Evolutionary conservation across 768 basidiomycete species (phyloP).

Genomic region (Calocybe indica): DNA sequence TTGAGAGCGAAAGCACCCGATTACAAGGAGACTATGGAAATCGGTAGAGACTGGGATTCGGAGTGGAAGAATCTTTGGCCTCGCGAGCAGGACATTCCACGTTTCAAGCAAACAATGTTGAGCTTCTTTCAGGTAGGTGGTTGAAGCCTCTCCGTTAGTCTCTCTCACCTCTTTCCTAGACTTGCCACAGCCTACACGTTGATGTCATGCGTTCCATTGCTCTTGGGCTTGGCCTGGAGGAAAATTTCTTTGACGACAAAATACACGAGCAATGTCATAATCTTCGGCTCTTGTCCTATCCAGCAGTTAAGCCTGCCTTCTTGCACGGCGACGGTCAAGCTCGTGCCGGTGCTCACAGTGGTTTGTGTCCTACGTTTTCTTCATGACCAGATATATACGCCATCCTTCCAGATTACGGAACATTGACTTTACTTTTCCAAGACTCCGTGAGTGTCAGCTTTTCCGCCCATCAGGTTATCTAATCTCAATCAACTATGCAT

Average conservation of each 20-base stretch:
- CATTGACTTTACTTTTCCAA: slow-evolving; percentile 79
- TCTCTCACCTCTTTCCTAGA: slow-evolving; percentile 28
- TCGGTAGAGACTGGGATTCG: slow-evolving; percentile 78
- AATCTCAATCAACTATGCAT: neutral
- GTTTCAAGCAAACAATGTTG: slow-evolving; percentile 69
- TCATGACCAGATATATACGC: neutral
- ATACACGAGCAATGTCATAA: slow-evolving; percentile 78
- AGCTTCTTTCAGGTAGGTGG: slow-evolving; percentile 58
- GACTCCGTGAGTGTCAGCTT: slow-evolving; percentile 41
- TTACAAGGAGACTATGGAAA: slow-evolving; percentile 84
- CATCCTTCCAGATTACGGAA: slow-evolving; percentile 57
- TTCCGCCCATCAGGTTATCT: neutral
- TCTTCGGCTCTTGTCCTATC: slow-evolving; percentile 75
- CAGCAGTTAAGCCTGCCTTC: slow-evolving; percentile 57
- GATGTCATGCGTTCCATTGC: slow-evolving; percentile 84
- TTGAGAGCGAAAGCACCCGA: slow-evolving; percentile 76
- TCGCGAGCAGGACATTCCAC: slow-evolving; percentile 49
- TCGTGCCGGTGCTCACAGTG: slow-evolving; percentile 80
- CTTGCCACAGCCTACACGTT: slow-evolving; percentile 70
- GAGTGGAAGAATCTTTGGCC: slow-evolving; percentile 83
- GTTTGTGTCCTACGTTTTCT: slow-evolving; percentile 18
- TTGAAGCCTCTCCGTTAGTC: neutral
- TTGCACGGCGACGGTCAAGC: slow-evolving; percentile 63
- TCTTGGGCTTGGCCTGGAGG: slow-evolving; percentile 67
- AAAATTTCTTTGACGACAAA: slow-evolving; percentile 70